Evolutionary conservation across 2,329 filamentous ascomycete species (phyloP), one percentile per base, ranked within the genome.

Genomic region (Davidsoniella eucalypti): DNA sequence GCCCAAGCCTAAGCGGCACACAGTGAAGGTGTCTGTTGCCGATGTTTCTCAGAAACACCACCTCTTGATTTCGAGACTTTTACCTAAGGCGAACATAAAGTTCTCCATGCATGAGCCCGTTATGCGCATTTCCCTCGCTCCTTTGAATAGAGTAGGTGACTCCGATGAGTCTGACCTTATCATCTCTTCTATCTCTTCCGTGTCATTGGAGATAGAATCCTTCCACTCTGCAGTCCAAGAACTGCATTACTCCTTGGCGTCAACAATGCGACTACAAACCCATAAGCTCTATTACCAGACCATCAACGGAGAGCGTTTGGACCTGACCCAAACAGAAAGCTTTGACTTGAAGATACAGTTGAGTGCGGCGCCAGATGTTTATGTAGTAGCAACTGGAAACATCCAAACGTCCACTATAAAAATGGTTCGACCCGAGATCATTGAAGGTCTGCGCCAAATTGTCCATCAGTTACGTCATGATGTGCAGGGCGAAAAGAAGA

Each of bases 91-190:
- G 0, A 94, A 76, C 59, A 83, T 96, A 63, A 98, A 96, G 61
- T 80, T 96, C 39, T 95, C 92, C 0, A 84, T 98, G 65, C 92
- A 98, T 60, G 92, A 98, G 61, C 92, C 92, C 1, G 93, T 98
- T 14, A 63, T 96, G 55, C 80, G 93, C 57, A 88, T 98, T 55
- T 80, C 88, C 6, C 69, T 98, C 4, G 88, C 88, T 4, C 81
- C 90, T 0, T 77, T 92, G 55, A 26, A 50, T n/a, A 76, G 82
- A 54, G 72, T 73, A 50, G 67, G 72, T 39, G 75, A 80, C 23
- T 72, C 78, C 0, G 85, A 87, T 54, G 88, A 96, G 56, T 96
- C 92, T 57, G 92, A 98, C 60, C 73, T 98, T 26, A 83, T 98
- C 42, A 94, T 98, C 44, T 94, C 87, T 1, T 92, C 87, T 2